phyloP scores from a whole-genome alignment of 768 basidiomycete species.

The Termitomyces sp. region DNA sequence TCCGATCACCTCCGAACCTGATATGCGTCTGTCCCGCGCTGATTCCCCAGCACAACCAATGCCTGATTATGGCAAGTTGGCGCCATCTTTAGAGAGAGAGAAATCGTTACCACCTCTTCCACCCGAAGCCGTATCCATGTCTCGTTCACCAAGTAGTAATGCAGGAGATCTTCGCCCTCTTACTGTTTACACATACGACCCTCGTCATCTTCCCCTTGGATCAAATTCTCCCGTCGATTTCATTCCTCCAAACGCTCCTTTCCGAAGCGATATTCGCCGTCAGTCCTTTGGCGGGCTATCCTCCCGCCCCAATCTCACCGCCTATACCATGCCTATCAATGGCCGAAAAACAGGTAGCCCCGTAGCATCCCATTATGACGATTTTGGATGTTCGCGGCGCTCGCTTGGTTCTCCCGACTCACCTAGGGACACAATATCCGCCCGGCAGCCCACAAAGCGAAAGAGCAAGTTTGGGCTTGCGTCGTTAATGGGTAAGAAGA shows the following conservation, averaged over 20 bases:
- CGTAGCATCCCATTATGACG: conserved; percentile 48
- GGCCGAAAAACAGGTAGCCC: conserved; percentile 27
- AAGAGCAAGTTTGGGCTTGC: conserved; percentile 71
- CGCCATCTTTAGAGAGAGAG: conserved; percentile 35
- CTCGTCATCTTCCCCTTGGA: conserved; percentile 41
- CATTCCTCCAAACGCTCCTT: conserved; percentile 57
- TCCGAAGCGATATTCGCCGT: conserved; percentile 56
- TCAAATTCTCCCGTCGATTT: conserved; percentile 43
- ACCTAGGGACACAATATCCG: conserved; percentile 20
- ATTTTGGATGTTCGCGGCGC: conserved; percentile 65
- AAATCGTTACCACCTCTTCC: conserved; percentile 80
- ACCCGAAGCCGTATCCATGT: conserved; percentile 35
- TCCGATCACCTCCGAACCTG: conserved; percentile 55
- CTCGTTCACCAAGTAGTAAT: conserved; percentile 27
- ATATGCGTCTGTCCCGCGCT: conserved; percentile 43
- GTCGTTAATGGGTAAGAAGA: conserved; percentile 58
- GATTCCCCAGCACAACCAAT: conserved; percentile 23
- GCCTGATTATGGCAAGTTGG: conserved; percentile 15
- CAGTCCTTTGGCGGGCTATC: conserved; percentile 74
- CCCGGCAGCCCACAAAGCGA: conserved; percentile 40
- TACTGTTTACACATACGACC: conserved; percentile 60
- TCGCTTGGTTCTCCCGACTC: conserved; percentile 45
- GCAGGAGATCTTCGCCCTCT: conserved; percentile 48
- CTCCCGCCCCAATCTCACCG: conserved; percentile 45
- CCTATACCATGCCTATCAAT: conserved; percentile 44